phyloP scores from a whole-genome alignment of 371 early-diverging fungal species.

The Cokeromyces recurvatus region DNA sequence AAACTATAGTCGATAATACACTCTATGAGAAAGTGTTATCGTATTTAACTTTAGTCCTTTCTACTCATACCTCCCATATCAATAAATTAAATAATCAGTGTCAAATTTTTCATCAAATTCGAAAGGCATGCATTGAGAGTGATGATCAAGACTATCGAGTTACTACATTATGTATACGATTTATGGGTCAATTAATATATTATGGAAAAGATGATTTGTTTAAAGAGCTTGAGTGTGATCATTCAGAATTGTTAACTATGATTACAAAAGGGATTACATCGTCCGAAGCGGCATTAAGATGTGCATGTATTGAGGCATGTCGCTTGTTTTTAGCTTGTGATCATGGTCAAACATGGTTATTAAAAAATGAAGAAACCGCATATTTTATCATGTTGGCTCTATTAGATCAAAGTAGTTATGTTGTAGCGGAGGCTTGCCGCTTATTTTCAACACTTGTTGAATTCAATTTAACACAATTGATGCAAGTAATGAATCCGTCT shows the following conservation, averaged over 20 bases:
- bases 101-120: too few species aligned
- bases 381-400: background rate
- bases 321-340: conserved; percentile 15
- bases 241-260: conserved; percentile 11
- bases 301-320: conserved; percentile 32
- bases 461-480: background rate
- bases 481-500: conserved; percentile 19
- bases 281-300: conserved; percentile 28
- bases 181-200: conserved; percentile 27
- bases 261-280: conserved; percentile 17
- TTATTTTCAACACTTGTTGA: conserved; percentile 9
- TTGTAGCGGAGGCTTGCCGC: conserved; percentile 21
- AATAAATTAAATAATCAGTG: too few species aligned
- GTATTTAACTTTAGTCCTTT: conserved; percentile 9
- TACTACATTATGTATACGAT: conserved; percentile 28
- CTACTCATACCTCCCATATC: background rate
- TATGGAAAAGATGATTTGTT: conserved; percentile 11
- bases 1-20: conserved; percentile 42
- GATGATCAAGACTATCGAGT: conserved; percentile 39
- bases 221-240: background rate
- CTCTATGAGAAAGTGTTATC: conserved; percentile 44
- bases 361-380: background rate
- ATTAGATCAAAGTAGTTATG: conserved; percentile 33
- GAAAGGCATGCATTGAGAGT: too few species aligned
- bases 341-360: conserved; percentile 14